These are phyloP conservation scores for Endocarpon pusillum DNA, from an alignment of 495 filamentous ascomycete species.

Conservation along the genomic window DNA sequence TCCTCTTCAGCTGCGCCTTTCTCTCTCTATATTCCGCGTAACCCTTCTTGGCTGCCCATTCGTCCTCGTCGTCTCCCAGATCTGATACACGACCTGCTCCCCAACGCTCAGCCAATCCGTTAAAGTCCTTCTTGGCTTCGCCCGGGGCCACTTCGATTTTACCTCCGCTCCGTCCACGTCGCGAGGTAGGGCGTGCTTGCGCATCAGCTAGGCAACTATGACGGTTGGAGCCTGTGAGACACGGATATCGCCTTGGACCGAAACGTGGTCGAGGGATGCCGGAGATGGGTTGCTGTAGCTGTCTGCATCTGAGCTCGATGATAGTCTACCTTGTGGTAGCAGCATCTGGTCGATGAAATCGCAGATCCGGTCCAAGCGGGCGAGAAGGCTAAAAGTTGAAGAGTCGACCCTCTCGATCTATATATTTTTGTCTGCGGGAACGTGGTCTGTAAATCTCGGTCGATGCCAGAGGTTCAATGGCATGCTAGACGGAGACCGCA, in stretches of 20 bases:
- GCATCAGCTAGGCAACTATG: constrained; percentile 8
- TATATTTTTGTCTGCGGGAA: constrained; percentile 7
- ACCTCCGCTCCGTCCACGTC: background rate
- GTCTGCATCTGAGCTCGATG: background rate
- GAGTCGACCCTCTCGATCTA: constrained; percentile 9
- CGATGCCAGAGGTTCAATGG: constrained; percentile 3
- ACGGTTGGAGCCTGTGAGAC: constrained; percentile 8
- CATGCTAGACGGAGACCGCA: constrained; percentile 8
- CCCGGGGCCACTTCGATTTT: background rate
- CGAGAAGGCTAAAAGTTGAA: constrained; percentile 7
- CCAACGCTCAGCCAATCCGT: constrained; percentile 8
- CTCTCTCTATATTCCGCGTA: constrained; percentile 7
- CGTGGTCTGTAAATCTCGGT: constrained; percentile 4
- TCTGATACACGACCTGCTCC: constrained; percentile 6
- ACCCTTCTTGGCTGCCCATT: constrained; percentile 13
- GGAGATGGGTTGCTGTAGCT: background rate
- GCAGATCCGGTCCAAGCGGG: constrained; percentile 7
- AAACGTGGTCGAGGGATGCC: background rate
- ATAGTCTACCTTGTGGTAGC: background rate
- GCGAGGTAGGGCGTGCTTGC: background rate
- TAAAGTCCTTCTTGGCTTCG: constrained; percentile 5
- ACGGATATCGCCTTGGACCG: constrained; percentile 8
- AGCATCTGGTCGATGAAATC: constrained; percentile 13
- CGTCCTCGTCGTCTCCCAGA: constrained; percentile 7
- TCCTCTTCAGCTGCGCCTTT: constrained; percentile 4